Evolutionary conservation across 2,329 filamentous ascomycete genomes (phyloP).

Genomic region (Gliomastix tumulicola): DNA sequence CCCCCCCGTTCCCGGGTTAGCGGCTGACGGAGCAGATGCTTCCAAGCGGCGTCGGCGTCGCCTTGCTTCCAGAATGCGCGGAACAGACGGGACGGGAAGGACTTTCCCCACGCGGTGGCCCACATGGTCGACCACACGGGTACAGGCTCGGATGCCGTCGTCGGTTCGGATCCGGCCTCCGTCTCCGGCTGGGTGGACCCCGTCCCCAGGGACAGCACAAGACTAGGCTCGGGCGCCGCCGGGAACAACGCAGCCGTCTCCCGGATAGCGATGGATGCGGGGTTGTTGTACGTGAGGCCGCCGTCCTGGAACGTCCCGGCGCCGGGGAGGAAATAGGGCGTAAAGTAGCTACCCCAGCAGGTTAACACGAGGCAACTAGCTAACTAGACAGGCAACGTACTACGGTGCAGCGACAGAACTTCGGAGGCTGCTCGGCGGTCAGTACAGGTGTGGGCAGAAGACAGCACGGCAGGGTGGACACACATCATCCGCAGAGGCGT

Average conservation of each 20-base stretch:
- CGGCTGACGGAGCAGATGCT: too few relatives aligned
- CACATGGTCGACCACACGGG: too few relatives aligned
- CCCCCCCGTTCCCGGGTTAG: too few relatives aligned
- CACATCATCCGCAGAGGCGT: too few relatives aligned
- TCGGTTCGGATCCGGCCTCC: too few relatives aligned
- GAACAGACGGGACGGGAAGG: too few relatives aligned
- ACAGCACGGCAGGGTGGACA: too few relatives aligned
- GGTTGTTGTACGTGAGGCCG: constrained; percentile 7
- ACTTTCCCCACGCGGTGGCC: too few relatives aligned
- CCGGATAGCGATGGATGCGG: constrained; percentile 1
- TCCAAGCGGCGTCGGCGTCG: too few relatives aligned
- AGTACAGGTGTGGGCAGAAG: background rate
- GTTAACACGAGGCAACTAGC: too few relatives aligned
- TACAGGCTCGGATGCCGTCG: background rate
- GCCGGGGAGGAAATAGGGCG: constrained; percentile 2
- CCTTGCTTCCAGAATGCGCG: too few relatives aligned
- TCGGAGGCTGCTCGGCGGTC: constrained; percentile 1
- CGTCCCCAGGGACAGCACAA: constrained; percentile 4
- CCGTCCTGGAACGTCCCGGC: constrained; percentile 7
- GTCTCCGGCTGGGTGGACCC: constrained; percentile 3
- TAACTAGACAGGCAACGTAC: too few relatives aligned
- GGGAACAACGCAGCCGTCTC: constrained; percentile 4
- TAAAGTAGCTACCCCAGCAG: constrained; percentile 8
- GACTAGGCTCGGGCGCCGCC: constrained; percentile 3
- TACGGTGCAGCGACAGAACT: constrained; percentile 6